Percentiles rank a stretch among this genome's conserved stretches.
Evolutionary conservation across 169 alveolate genomes (phyloP).

Genomic region (Perkinsus marinus): DNA sequence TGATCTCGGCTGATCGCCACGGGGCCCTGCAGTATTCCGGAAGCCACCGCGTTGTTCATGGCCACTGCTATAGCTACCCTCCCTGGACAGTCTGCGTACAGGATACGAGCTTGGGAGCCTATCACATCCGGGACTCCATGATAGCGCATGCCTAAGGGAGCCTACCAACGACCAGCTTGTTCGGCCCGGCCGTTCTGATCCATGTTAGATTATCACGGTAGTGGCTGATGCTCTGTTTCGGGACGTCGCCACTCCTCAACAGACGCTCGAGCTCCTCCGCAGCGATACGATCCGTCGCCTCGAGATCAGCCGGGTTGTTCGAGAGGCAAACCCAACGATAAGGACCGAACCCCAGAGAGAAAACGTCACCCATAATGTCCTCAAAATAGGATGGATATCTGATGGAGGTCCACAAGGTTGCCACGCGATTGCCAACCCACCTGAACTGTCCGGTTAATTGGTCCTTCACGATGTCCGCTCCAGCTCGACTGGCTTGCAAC

Average conservation of each 20-base stretch:
- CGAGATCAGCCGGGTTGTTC: slow-evolving; percentile 23
- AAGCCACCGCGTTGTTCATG: slow-evolving; percentile 29
- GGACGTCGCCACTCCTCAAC: background rate
- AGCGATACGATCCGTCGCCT: slow-evolving; percentile 34
- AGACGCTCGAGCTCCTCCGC: slow-evolving; percentile 20
- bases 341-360: slow-evolving; percentile 46
- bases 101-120: slow-evolving; percentile 47
- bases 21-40: slow-evolving; percentile 29
- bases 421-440: background rate
- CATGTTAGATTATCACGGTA: slow-evolving; percentile 27
- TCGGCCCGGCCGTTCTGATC: slow-evolving; percentile 35
- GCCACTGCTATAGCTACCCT: slow-evolving; percentile 31
- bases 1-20: slow-evolving; percentile 42
- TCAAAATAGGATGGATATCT: slow-evolving; percentile 36
- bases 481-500: slow-evolving; percentile 36
- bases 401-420: slow-evolving; percentile 1
- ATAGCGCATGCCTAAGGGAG: background rate
- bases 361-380: slow-evolving; percentile 42
- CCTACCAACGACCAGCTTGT: slow-evolving; percentile 21
- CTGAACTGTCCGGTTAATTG: background rate
- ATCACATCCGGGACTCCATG: background rate
- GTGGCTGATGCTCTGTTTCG: slow-evolving; percentile 17
- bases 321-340: slow-evolving; percentile 43
- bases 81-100: slow-evolving; percentile 38
- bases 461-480: slow-evolving; percentile 24